Evolutionary conservation across 441 rosid genomes (phyloP).

Genomic region (California macrophylla): DNA sequence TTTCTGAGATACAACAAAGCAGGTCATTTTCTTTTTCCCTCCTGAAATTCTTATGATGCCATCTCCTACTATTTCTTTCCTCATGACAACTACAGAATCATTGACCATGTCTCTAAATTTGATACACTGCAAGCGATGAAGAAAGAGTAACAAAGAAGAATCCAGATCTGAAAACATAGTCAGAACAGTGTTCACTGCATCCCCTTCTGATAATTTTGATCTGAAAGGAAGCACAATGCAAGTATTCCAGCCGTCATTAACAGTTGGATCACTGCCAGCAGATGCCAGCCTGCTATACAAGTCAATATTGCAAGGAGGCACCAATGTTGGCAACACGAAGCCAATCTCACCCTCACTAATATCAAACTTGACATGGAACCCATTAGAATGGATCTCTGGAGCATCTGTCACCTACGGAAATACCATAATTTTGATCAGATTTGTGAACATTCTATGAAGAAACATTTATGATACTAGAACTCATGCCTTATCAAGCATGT

Average conservation of each 20-base stretch:
- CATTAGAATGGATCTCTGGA: conserved; percentile 99
- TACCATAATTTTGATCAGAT: conserved; percentile 17
- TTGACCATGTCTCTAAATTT: conserved; percentile 62
- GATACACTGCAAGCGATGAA: conserved; percentile 79
- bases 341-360: conserved; percentile 93
- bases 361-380: conserved; percentile 93
- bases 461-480: too few species aligned
- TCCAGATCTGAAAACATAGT: conserved; percentile 92
- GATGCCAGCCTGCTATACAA: conserved; percentile 40
- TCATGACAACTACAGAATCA: conserved; percentile 62
- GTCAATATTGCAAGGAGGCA: conserved; percentile 63
- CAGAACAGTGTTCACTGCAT: conserved; percentile 40
- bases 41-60: conserved; percentile 72
- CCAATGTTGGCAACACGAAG: conserved; percentile 74
- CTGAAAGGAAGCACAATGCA: conserved; percentile 89
- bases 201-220: conserved; percentile 46
- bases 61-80: conserved; percentile 66
- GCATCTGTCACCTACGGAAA: conserved; percentile 73
- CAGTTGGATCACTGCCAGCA: conserved; percentile 27
- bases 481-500: too few species aligned
- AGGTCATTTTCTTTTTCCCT: conserved; percentile 66
- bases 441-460: too few species aligned
- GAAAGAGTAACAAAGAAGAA: conserved; percentile 88
- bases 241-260: conserved; percentile 61
- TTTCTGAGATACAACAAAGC: conserved; percentile 85